phyloP scores from a whole-genome alignment of 257 asterid species.

The Nicotiana otophora region DNA sequence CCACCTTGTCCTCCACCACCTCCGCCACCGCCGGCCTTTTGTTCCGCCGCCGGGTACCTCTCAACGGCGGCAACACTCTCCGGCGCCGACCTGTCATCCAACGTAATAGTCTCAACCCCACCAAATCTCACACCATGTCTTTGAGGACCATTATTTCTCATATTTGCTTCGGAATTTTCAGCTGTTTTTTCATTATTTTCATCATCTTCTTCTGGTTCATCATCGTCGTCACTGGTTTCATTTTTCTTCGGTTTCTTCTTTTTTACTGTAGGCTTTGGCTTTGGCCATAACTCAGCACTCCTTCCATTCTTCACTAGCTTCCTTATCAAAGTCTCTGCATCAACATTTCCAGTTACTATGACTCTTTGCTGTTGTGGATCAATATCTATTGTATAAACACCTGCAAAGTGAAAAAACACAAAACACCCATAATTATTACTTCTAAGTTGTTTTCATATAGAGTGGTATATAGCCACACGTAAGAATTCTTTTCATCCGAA shows the following conservation, averaged over 20 bases:
- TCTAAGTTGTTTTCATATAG: neutral
- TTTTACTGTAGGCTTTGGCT: constrained; percentile 47
- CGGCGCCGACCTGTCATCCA: constrained; percentile 22
- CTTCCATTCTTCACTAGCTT: constrained; percentile 60
- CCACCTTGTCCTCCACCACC: constrained; percentile 26
- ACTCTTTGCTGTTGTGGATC: constrained; percentile 71
- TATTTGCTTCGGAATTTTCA: constrained; percentile 21
- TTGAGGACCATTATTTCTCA: constrained; percentile 17
- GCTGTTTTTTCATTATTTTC: constrained; percentile 25
- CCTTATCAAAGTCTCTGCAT: constrained; percentile 48
- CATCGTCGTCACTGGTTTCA: constrained; percentile 38
- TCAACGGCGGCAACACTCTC: constrained; percentile 27
- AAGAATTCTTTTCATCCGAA: too few species aligned
- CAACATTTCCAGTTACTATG: constrained; percentile 70
- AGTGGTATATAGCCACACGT: too few species aligned
- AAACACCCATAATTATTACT: neutral
- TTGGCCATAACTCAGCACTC: constrained; percentile 77
- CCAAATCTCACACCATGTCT: constrained; percentile 37
- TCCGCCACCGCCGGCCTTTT: constrained; percentile 13
- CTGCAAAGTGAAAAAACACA: constrained; percentile 18
- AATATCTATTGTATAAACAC: constrained; percentile 60
- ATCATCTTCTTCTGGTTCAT: constrained; percentile 33
- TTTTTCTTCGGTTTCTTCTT: constrained; percentile 27
- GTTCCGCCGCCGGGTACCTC: constrained; percentile 18
- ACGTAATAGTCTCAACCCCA: constrained; percentile 28